A percentile compares a stretch with the other conserved stretches of the same genome.
Evolutionary conservation across 2,329 filamentous ascomycete genomes (phyloP).

Genomic region (Paraphaeosphaeria sporulosa): DNA sequence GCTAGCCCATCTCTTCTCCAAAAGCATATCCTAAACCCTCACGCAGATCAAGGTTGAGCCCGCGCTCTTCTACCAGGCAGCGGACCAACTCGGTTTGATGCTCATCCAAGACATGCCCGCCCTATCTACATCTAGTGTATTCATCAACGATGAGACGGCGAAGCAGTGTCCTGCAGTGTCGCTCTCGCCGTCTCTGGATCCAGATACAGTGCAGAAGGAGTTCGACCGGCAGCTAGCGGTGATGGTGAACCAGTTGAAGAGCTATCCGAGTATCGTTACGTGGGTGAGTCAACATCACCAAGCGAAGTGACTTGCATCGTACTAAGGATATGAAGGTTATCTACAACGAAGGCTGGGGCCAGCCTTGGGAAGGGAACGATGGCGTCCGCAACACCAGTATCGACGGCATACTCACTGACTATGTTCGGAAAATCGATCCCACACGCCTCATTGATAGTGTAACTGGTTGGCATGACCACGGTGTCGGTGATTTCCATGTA

Average conservation of each 20-base stretch:
- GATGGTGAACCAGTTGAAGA: constrained; percentile 69
- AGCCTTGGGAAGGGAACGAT: constrained; percentile 53
- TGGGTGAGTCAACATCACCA: constrained; percentile 58
- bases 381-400: constrained; percentile 50
- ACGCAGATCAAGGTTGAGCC: constrained; percentile 70
- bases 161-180: neutral
- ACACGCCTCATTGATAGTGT: constrained; percentile 70
- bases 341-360: constrained; percentile 78
- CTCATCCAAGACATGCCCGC: constrained; percentile 78
- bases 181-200: neutral
- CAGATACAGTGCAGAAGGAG: constrained; percentile 63
- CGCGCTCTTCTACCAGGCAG: constrained; percentile 72
- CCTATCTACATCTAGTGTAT: constrained; percentile 42
- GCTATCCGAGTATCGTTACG: constrained; percentile 69
- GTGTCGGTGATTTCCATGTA: constrained; percentile 66
- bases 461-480: constrained; percentile 73
- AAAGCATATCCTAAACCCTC: constrained; percentile 4
- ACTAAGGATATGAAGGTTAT: constrained; percentile 57
- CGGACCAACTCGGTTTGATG: constrained; percentile 70
- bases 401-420: constrained; percentile 64
- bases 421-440: constrained; percentile 66
- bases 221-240: constrained; percentile 70
- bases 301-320: neutral
- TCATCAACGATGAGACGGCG: constrained; percentile 26
- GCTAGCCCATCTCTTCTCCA: neutral